Evolutionary conservation across 495 filamentous ascomycete species (phyloP).

Genomic region (Staphylotrichum tortipilum): DNA sequence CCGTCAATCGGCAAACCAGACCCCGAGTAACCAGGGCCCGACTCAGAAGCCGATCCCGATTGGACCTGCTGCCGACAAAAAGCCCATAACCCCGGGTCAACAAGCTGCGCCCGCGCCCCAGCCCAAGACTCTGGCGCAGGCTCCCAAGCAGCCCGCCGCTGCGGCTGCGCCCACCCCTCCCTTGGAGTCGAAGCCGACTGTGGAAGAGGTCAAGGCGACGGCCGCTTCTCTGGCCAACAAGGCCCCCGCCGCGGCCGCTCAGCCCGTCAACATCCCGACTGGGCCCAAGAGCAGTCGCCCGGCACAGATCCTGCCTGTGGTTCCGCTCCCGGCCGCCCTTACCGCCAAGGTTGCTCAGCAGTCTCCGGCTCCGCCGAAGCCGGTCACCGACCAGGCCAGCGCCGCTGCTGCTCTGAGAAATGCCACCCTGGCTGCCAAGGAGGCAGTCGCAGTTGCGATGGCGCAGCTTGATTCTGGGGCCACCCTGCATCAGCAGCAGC

Average conservation of each 20-base stretch:
- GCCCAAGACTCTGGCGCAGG: slow-evolving; percentile 32
- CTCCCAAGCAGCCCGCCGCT: slow-evolving; percentile 20
- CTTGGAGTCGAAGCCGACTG: slow-evolving; percentile 58
- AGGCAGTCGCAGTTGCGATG: slow-evolving; percentile 85
- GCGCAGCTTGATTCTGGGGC: slow-evolving; percentile 55
- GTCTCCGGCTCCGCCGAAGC: slow-evolving; percentile 24
- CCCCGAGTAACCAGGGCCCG: slow-evolving; percentile 28
- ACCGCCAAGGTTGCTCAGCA: slow-evolving; percentile 37
- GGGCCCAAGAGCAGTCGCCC: slow-evolving; percentile 52
- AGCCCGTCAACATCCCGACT: slow-evolving; percentile 44
- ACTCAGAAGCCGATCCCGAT: slow-evolving; percentile 45
- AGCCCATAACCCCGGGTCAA: slow-evolving; percentile 28
- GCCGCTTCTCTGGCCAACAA: slow-evolving; percentile 32
- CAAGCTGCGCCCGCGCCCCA: slow-evolving; percentile 29
- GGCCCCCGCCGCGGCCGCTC: slow-evolving; percentile 24
- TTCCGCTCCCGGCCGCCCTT: slow-evolving; percentile 66
- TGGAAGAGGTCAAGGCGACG: slow-evolving; percentile 45
- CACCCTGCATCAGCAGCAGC: slow-evolving; percentile 35
- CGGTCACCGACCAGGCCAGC: slow-evolving; percentile 27
- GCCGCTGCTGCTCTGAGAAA: slow-evolving; percentile 44
- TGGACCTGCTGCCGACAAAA: slow-evolving; percentile 45
- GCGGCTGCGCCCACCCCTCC: slow-evolving; percentile 49
- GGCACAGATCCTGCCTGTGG: slow-evolving; percentile 38
- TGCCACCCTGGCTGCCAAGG: slow-evolving; percentile 73
- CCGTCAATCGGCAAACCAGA: slow-evolving; percentile 27